Conservation (phyloP, 495 filamentous ascomycete species). For the Friedmanniomyces simplex region DNA sequence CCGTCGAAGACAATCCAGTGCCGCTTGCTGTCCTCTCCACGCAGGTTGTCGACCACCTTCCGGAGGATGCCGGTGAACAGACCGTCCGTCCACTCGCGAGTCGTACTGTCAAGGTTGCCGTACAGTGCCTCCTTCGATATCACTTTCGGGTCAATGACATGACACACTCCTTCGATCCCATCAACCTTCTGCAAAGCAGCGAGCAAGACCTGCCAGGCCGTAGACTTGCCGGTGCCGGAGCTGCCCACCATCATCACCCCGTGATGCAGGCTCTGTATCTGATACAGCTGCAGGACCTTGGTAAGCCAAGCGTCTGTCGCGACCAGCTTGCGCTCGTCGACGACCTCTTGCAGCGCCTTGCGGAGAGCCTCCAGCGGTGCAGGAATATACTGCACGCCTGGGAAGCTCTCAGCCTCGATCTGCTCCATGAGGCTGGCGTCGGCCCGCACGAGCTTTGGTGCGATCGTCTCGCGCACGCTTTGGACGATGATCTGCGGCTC, state of each 20-base stretch:
- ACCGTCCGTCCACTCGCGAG: conserved; percentile 96
- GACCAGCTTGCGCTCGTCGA: conserved; percentile 69
- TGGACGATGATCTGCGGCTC: conserved; percentile 99
- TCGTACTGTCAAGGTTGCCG: conserved; percentile 89
- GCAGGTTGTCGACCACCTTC: conserved; percentile 97
- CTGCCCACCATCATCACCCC: conserved; percentile 99
- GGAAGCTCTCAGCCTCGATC: conserved; percentile 81
- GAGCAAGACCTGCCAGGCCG: conserved; percentile 88
- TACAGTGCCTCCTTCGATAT: conserved; percentile 99
- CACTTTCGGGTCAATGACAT: conserved; percentile 98
- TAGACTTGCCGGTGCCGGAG: conserved; percentile 90
- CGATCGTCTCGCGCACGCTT: conserved; percentile 96
- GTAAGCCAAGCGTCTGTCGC: conserved; percentile 92
- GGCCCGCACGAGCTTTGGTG: conserved; percentile 82
- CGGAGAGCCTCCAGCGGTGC: conserved; percentile 72
- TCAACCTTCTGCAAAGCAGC: conserved; percentile 86
- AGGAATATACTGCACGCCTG: conserved; percentile 83
- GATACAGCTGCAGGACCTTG: conserved; percentile 90
- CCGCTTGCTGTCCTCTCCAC: conserved; percentile 88
- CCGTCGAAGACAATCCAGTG: conserved; percentile 99
- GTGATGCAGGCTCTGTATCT: conserved; percentile 95
- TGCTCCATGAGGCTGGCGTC: conserved; percentile 81
- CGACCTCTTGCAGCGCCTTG: conserved; percentile 69
- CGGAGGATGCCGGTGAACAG: conserved; percentile 94
- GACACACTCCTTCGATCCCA: conserved; percentile 82